Percentiles rank a stretch among this genome's conserved stretches.
These are phyloP conservation scores for Viola pubescens DNA, from an alignment of 441 rosid genomes.

Conservation along the genomic window DNA sequence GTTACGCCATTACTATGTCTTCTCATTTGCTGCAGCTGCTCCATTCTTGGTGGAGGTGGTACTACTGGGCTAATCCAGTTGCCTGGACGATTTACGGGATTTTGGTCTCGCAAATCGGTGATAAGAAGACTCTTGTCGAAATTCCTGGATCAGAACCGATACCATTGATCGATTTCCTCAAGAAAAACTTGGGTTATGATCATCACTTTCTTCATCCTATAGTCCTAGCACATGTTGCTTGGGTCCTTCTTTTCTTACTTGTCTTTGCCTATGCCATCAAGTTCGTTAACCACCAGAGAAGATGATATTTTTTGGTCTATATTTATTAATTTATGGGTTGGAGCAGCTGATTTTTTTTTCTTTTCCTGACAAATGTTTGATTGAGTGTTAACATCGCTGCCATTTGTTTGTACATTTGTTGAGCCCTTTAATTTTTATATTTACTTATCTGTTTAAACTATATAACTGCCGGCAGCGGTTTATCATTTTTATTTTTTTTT, in stretches of 20 bases:
- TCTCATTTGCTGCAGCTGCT: conserved; percentile 29
- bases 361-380: too few relatives aligned
- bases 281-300: conserved; percentile 57
- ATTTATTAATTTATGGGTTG: too few relatives aligned
- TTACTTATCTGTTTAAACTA: too few relatives aligned
- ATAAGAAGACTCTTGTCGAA: conserved; percentile 11
- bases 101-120: conserved; percentile 48
- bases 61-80: conserved; percentile 52
- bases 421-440: too few relatives aligned
- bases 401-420: too few relatives aligned
- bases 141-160: conserved; percentile 15
- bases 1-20: background rate
- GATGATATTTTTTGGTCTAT: conserved; percentile 17
- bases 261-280: conserved; percentile 53
- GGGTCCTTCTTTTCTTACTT: conserved; percentile 42
- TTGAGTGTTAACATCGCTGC: too few relatives aligned
- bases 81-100: conserved; percentile 64
- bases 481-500: too few relatives aligned
- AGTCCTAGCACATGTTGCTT: conserved; percentile 39
- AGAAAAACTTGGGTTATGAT: conserved; percentile 30
- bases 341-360: too few relatives aligned
- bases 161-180: conserved; percentile 31
- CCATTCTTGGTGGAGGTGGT: conserved; percentile 65
- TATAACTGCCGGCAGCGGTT: too few relatives aligned
- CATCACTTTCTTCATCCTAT: conserved; percentile 38